Conservation (phyloP, 345 rosid species). For the Luvunga scandens region DNA sequence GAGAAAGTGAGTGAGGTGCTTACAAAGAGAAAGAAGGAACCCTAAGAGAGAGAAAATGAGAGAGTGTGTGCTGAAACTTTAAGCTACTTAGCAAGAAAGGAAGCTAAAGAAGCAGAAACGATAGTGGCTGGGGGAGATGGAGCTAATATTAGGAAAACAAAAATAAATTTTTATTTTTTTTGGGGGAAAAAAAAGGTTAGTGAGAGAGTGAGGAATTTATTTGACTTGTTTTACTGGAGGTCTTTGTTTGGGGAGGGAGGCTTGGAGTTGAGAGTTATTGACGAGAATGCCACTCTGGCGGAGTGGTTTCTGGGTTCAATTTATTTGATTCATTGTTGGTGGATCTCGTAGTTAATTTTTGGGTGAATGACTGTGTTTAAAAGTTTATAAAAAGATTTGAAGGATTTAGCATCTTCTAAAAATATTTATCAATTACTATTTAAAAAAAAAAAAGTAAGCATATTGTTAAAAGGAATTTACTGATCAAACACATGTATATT, state of each 20-base stretch:
- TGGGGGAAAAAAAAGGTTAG: not conserved
- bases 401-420: not conserved
- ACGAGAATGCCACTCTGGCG: not conserved
- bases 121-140: not conserved
- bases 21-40: constrained; percentile 4
- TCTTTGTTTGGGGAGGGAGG: not conserved
- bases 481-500: too few species aligned
- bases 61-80: constrained; percentile 18
- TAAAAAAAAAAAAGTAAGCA: too few species aligned
- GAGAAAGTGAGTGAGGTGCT: not conserved
- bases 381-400: not conserved
- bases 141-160: not conserved
- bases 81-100: constrained; percentile 52
- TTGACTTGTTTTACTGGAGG: not conserved
- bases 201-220: not conserved
- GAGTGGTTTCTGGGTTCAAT: not conserved
- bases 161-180: not conserved
- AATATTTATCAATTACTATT: not conserved
- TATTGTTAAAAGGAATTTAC: too few species aligned
- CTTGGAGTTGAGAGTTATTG: not conserved
- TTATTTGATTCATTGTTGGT: not conserved
- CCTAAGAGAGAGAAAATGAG: constrained; percentile 12
- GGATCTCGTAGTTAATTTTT: not conserved
- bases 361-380: not conserved
- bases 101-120: constrained; percentile 15